Evolutionary conservation across 2,329 filamentous ascomycete species (phyloP).

Genomic region (Pezicula radicicola): DNA sequence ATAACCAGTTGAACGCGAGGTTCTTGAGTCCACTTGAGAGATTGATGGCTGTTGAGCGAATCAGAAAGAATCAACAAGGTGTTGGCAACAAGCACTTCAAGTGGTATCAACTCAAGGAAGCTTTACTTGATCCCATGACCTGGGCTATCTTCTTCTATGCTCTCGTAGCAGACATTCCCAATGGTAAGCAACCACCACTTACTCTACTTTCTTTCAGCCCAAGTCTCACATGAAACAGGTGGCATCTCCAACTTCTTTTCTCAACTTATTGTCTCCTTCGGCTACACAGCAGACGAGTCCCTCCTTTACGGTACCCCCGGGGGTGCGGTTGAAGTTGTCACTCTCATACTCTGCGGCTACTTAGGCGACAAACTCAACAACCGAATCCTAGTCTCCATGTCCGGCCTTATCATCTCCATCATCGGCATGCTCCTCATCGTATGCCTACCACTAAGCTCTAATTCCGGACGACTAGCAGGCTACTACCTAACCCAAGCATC

Average conservation of each 20-base stretch:
- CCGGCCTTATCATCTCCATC: conserved; percentile 31
- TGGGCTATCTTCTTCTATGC: conserved; percentile 42
- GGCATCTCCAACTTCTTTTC: conserved; percentile 58
- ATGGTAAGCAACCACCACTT: conserved; percentile 27
- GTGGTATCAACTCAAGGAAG: conserved; percentile 48
- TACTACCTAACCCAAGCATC: conserved; percentile 36
- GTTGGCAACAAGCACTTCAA: conserved; percentile 53
- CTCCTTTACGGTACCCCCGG: conserved; percentile 22
- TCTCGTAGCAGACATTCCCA: conserved; percentile 45
- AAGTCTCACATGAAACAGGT: conserved; percentile 21
- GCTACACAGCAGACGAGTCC: conserved; percentile 44
- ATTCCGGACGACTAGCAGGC: conserved; percentile 30
- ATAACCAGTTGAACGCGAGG: conserved; percentile 39
- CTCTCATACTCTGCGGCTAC: conserved; percentile 21
- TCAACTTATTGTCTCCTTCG: conserved; percentile 54
- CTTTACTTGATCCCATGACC: conserved; percentile 29
- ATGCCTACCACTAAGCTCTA: conserved; percentile 31
- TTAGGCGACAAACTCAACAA: conserved; percentile 23
- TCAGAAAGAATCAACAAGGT: conserved; percentile 55
- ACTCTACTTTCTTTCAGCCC: neutral
- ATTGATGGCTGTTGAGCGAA: conserved; percentile 40
- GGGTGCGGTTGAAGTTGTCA: conserved; percentile 25
- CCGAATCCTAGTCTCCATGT: conserved; percentile 28
- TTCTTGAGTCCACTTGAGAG: conserved; percentile 42
- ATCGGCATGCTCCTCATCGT: conserved; percentile 32